Conservation (phyloP, 1,139 yeast genomes). For the Yamadazyma dendronema region DNA sequence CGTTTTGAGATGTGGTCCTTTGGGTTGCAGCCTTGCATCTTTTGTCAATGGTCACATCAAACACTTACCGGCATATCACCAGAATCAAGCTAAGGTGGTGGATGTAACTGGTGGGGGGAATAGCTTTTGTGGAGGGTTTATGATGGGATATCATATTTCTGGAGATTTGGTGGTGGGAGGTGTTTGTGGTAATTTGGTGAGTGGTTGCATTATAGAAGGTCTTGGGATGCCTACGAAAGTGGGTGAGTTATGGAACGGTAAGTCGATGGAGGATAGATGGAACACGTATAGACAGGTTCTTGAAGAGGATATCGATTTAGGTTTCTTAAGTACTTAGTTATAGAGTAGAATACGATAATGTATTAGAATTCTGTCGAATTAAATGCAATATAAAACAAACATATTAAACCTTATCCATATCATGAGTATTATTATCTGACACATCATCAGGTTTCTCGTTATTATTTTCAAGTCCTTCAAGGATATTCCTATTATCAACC, state of each 20-base stretch:
- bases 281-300: slow-evolving; percentile 18
- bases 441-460: no score
- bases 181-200: slow-evolving; percentile 70
- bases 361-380: no score
- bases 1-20: slow-evolving; percentile 68
- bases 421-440: no score
- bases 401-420: no score
- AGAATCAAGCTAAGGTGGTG: slow-evolving; percentile 47
- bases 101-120: slow-evolving; percentile 98
- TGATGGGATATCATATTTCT: slow-evolving; percentile 54
- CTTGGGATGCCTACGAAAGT: slow-evolving; percentile 62
- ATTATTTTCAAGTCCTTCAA: not conserved
- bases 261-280: slow-evolving; percentile 28
- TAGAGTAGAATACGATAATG: no score
- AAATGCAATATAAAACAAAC: not conserved
- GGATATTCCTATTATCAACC: not conserved
- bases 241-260: slow-evolving; percentile 55
- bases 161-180: slow-evolving; percentile 55
- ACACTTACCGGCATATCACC: slow-evolving; percentile 76
- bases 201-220: slow-evolving; percentile 76
- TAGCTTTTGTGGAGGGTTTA: slow-evolving; percentile 79
- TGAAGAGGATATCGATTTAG: not conserved
- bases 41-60: slow-evolving; percentile 10
- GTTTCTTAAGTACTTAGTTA: no score
- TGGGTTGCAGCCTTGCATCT: slow-evolving; percentile 51